phyloP scores from a whole-genome alignment of 495 filamentous ascomycete species.

The Penicillium soppii region DNA sequence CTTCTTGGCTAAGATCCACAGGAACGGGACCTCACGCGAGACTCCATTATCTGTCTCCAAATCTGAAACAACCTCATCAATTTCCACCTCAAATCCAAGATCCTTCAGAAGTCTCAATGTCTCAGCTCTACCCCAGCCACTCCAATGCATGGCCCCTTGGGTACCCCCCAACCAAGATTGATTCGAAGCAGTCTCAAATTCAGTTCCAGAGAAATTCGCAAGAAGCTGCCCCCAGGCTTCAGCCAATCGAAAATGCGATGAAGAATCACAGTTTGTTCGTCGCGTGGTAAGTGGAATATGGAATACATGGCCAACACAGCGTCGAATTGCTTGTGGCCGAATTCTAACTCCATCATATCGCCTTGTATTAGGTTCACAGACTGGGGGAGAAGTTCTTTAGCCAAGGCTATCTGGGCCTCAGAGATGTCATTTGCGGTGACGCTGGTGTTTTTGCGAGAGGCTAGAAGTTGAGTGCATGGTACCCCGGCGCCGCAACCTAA shows the following conservation, averaged over 20 bases:
- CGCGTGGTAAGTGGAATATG: constrained; percentile 44
- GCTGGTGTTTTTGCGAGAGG: constrained; percentile 3
- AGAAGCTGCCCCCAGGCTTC: constrained; percentile 39
- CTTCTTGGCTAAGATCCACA: constrained; percentile 21
- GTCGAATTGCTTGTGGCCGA: constrained; percentile 27
- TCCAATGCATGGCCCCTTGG: constrained; percentile 41
- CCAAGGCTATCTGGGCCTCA: constrained; percentile 31
- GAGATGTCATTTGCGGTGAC: constrained; percentile 45
- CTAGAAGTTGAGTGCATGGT: constrained; percentile 31
- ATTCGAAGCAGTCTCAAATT: constrained; percentile 15
- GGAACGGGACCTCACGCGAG: constrained; percentile 8
- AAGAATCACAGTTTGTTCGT: constrained; percentile 37
- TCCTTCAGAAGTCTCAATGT: constrained; percentile 15
- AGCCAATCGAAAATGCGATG: constrained; percentile 36
- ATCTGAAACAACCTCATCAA: constrained; percentile 25
- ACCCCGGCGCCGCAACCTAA: constrained; percentile 44
- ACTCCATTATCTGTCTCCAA: constrained; percentile 9
- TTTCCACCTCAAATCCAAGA: constrained; percentile 19
- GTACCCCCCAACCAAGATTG: constrained; percentile 25
- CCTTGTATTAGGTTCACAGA: constrained; percentile 26
- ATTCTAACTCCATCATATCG: constrained; percentile 43
- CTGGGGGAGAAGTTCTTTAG: constrained; percentile 15
- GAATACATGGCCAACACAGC: constrained; percentile 45
- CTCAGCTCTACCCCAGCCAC: constrained; percentile 34
- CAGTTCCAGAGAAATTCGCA: constrained; percentile 34